Evolutionary conservation across 129 eudicot species (phyloP).

Genomic region (Scalesia atractyloides): DNA sequence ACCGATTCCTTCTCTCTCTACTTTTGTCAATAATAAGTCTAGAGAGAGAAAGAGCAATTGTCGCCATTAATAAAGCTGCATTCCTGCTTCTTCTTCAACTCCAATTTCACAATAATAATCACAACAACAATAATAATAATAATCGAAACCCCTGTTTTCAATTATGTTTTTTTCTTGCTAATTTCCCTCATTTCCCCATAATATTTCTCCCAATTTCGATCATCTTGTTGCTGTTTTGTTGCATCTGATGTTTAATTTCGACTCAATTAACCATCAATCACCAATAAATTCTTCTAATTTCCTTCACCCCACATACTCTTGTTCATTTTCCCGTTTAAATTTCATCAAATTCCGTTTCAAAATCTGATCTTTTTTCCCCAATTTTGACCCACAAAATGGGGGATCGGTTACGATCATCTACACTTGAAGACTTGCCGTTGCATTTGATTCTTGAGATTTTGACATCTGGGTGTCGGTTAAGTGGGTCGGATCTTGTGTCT

Average conservation of each 20-base stretch:
- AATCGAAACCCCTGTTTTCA: not conserved
- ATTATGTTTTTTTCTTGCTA: slow-evolving; percentile 30
- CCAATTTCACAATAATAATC: not conserved
- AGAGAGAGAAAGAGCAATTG: slow-evolving; percentile 33
- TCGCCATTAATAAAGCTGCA: slow-evolving; percentile 34
- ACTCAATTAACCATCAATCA: slow-evolving; percentile 34
- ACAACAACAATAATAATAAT: too few species aligned
- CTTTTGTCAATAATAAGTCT: slow-evolving; percentile 5
- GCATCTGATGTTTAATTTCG: slow-evolving; percentile 55
- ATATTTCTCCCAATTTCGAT: not conserved
- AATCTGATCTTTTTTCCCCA: slow-evolving; percentile 33
- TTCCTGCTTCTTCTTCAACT: not conserved
- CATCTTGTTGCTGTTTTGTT: slow-evolving; percentile 22
- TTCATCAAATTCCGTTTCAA: slow-evolving; percentile 61
- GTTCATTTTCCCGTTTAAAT: slow-evolving; percentile 43
- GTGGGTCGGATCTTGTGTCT: slow-evolving; percentile 71
- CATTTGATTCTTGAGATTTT: slow-evolving; percentile 83
- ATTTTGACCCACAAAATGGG: slow-evolving; percentile 42
- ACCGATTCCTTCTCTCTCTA: slow-evolving; percentile 25
- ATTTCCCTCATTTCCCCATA: slow-evolving; percentile 14
- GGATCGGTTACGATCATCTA: slow-evolving; percentile 47
- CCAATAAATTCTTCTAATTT: slow-evolving; percentile 48
- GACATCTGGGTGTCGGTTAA: slow-evolving; percentile 68
- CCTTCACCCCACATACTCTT: slow-evolving; percentile 42
- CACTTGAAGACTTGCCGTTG: slow-evolving; percentile 72